Base-by-base conservation (phyloP, 768 basidiomycete genomes). In the Paxillus rubicundulus region DNA sequence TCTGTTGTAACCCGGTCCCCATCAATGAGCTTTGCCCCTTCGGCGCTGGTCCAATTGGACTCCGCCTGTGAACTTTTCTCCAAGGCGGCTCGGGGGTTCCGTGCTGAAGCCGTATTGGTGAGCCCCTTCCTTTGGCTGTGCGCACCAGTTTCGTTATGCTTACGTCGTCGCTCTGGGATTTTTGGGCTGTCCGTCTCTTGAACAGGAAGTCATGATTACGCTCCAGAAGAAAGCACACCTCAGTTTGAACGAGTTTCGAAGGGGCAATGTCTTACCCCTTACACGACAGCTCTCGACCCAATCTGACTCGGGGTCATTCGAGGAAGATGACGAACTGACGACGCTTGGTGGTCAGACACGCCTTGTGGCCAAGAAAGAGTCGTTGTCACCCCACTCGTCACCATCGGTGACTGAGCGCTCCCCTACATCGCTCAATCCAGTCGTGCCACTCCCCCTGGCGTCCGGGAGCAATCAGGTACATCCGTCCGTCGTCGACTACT, bases 1-100 rank as follows among this genome's bases (percentile, higher is more conserved):
- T 85, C 86, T 18, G 86, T 89, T 33, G 86, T 88, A 10, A 89
- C 87, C 16, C 77, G 86, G 46, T 88, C 86, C 67, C 86, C 87
- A 10, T 88, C 87, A 16, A 86, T 88, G 81, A 86, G 85, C 59
- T 68, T 89, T 54, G 87, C 86, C 18, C 84, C 85, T 16, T 88
- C 86, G 20, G 87, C 86, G 4, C 76, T 89, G 9, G 77, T 81
- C 8, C 87, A 89, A 60, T 71, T 89, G 27, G 85, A 88, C 62
- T 87, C 87, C 0, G 86, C 86, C 6, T 87, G 85, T 58, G 82
- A 87, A 50, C 75, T 88, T 28, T 87, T 88, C 59, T 74, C 82
- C n/a, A 85, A 84, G 63, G 80, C 84, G 17, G 85, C 86, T 9
- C 75, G 71, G 17, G 82, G 81, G 17, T 87, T 87, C 66, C 76